Evolutionary conservation across 805 yeast species (phyloP), one percentile per base, ranked within the genome.

Genomic region (Ogataea pini): DNA sequence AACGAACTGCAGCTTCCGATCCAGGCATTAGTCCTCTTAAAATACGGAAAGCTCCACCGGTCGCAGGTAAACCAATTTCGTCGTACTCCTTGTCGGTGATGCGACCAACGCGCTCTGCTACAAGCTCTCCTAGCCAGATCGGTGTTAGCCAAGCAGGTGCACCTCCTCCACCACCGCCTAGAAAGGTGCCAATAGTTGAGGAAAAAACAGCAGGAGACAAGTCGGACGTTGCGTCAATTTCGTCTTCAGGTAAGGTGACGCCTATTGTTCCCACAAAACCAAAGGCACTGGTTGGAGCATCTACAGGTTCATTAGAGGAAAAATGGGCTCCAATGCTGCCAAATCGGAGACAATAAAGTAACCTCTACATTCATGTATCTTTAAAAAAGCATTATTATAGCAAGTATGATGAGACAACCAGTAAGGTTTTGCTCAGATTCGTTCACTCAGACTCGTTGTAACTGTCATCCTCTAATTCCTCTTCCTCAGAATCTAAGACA

Each of bases 251-350:
- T 9, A 67, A 60, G 37, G 22, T 61, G 20, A 58, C 67, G 10
- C 70, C 71, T 3, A 56, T 67, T 3, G 67, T 66, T 7, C 71
- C 71, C 3, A 18, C 47, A 6, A 67, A 66, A 43, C 70, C 70
- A 3, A 59, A 60, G 32, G 32, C 54, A 5, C 46, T 67, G 41
- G 45, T 42, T 16, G 57, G 57, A 18, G 42, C 52, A 2, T 51
- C 57, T 12, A 16, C 55, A n/a, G 52, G 44, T 4, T 19, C 46
- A 3, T 18, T 44, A 31, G 36, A 43, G 6, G 19, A 33, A 19
- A 51, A 40, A 16, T 66, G 70, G 70, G 43, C 59, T 5, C 62
- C 63, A 16, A 66, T 66, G 70, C 46, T 60, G 3, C 70, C 70
- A 9, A 66, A 62, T 28, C 64, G 58, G 46, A 60, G 52, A 39